These are phyloP conservation scores for Tetrahymena thermophila DNA, from an alignment of 73 alveolate species.

Conservation along the genomic window DNA sequence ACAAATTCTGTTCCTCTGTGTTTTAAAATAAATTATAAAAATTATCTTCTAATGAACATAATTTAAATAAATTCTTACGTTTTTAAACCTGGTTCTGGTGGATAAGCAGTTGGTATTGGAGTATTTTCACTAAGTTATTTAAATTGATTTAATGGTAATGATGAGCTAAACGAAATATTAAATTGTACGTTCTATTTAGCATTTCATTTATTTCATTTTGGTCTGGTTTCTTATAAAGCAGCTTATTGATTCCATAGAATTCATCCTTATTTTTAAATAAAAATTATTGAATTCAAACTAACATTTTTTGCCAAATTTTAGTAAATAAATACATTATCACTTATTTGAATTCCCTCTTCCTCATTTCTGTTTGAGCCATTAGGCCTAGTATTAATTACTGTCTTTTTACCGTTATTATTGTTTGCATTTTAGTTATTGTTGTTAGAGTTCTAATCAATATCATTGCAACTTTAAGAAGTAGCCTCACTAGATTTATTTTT, in stretches of 20 bases:
- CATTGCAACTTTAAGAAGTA: not conserved
- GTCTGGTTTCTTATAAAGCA: not conserved
- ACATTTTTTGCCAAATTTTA: not conserved
- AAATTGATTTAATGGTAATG: not conserved
- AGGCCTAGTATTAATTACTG: not conserved
- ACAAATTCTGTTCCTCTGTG: conserved; percentile 39
- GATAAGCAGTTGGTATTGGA: not conserved
- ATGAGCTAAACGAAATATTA: not conserved
- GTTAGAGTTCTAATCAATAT: not conserved
- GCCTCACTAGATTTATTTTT: not conserved
- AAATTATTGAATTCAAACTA: not conserved
- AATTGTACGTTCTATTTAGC: not conserved
- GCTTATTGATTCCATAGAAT: not conserved
- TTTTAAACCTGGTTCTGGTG: not conserved
- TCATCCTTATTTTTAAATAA: not conserved
- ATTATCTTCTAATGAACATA: not conserved
- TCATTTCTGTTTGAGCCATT: not conserved
- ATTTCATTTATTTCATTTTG: not conserved
- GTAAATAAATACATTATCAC: not conserved
- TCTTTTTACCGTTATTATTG: not conserved
- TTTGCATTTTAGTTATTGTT: not conserved
- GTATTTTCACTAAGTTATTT: not conserved
- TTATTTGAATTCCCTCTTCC: not conserved
- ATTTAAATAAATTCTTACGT: not conserved
- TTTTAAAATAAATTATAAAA: not conserved